Conservation (phyloP, 352 stramenopile genomes). For the Globisporangium lucens region DNA sequence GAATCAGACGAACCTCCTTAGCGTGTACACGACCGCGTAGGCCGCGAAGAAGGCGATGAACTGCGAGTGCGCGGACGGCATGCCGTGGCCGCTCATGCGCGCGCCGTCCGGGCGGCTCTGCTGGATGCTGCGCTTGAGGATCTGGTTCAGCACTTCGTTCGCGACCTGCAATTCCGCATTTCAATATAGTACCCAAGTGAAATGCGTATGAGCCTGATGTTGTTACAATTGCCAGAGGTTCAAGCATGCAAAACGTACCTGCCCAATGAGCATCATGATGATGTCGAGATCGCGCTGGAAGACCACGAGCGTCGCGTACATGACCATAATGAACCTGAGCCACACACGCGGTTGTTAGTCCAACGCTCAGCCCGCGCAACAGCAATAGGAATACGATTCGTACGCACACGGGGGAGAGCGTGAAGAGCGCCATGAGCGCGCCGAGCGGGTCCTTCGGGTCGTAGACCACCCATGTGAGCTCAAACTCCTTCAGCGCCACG, state of each 20-base stretch:
- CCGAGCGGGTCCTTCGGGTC: slow-evolving; percentile 68
- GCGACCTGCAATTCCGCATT: slow-evolving; percentile 31
- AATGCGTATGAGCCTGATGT: neutral
- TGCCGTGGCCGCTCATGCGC: slow-evolving; percentile 59
- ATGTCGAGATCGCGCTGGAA: slow-evolving; percentile 81
- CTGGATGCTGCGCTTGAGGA: slow-evolving; percentile 74
- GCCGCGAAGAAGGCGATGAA: slow-evolving; percentile 79
- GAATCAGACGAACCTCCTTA: slow-evolving; percentile 35
- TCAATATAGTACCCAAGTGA: neutral
- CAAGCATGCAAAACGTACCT: slow-evolving; percentile 27
- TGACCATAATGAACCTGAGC: slow-evolving; percentile 79
- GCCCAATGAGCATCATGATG: slow-evolving; percentile 64
- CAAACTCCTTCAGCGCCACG: slow-evolving; percentile 56
- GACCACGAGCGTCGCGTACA: slow-evolving; percentile 71
- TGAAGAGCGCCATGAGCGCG: slow-evolving; percentile 63
- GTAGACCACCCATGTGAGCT: slow-evolving; percentile 86
- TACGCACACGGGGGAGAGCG: slow-evolving; percentile 65
- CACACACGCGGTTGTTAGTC: neutral
- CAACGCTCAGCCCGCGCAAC: neutral
- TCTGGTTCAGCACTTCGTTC: slow-evolving; percentile 76
- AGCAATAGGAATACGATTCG: neutral
- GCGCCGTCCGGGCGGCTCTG: slow-evolving; percentile 65
- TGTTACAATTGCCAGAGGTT: neutral
- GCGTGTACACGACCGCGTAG: slow-evolving; percentile 71
- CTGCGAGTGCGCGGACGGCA: slow-evolving; percentile 81